Base-by-base conservation (phyloP, 225 moss, liverwort and hornwort genomes). In the Physcomitrellopsis africana region DNA sequence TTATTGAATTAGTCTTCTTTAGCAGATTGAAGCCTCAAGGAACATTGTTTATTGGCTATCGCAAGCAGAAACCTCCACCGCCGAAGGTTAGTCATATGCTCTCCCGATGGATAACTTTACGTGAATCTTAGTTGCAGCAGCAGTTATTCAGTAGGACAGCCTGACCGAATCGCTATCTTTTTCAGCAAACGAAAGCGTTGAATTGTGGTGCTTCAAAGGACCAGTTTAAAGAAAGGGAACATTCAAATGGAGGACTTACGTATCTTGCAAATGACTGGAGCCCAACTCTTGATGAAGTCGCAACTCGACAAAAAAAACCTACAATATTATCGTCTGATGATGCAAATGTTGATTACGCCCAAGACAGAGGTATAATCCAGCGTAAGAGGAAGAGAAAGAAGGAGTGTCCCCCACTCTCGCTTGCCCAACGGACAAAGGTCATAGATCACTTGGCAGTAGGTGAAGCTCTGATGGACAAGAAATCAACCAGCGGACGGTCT, bases 1-100 rank as follows among this genome's bases (percentile, higher is more conserved):
- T 48, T 78, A 19, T 76, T 65, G 77, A 45, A 80, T 70, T 92
- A 99, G 95, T 99, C 49, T 95, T 92, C 45, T 99, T 99, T 63
- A 99, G 99, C 85, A 89, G 92, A 79, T 85, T 99, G 72, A 95
- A 99, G 76, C 99, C 99, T 63, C 93, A 92, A 76, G 93, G 93
- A 71, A 95, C 92, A 57, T 81, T 99, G 67, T 92, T 90, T 72
- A 93, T 99, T 95, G 90, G 99, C 49, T 92, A 37, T 74, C 90
- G 93, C 11, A 85, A 93, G 67, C 99, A 93, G 60, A 89, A 90
- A 70, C 85, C 92, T 70, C 76, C 90, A 19, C 82, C 90, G 63
- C 75, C 81, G 63, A 91, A 94, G 93, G 97, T 99, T 76, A 74
- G 76, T 47, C 13, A 59, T 19, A 20, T 17, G 20, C 43, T 58